Base-by-base conservation (phyloP, 2,329 filamentous ascomycete species). In the Penicillium sp. region DNA sequence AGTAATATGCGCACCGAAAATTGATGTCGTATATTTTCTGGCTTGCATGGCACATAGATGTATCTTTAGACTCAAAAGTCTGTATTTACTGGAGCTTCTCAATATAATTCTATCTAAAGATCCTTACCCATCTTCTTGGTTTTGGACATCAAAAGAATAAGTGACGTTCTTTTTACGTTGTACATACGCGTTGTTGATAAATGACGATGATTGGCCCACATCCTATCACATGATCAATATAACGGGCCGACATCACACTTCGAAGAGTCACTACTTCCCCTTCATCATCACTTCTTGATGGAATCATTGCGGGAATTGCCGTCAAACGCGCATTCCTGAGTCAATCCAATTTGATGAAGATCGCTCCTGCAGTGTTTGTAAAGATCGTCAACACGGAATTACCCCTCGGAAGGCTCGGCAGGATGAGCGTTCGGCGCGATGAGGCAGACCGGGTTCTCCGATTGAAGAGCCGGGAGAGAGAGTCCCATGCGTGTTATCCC, bases 401-500 rank as follows among this genome's bases (percentile, higher is more conserved):
- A 14, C 11, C 16, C 14, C 19, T 49, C 47, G 47, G 47, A 43
- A 22, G 22, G 24, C 51, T 63, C 60, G 60, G 60, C 50, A 57
- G 3, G 4, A 63, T 60, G 60, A 61, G 45, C 44, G 54, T 63
- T 29, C 63, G 65, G 9, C 68, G 66, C 43, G 63, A 64, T 54
- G 64, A 70, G 58, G 68, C 68, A 16, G 68, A 71, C 29, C 66
- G 68, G 22, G 65, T 71, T 5, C 58, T 71, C 21, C 61, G 57
- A 1, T 57, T 61, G n/a, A 70, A 66, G 47, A 65, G 68, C 45
- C 67, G 69, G 51, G 64, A 68, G 22, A 64, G 69, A 26, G 71
- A 72, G 54, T 49, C 63, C 3, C 66, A 64, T 47, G 71, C 72
- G 6, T 74, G 71, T 35, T 73, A 74, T 56, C 70, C 71, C 5